Base-by-base conservation (phyloP, 345 rosid genomes). In the Citrus australasica region DNA sequence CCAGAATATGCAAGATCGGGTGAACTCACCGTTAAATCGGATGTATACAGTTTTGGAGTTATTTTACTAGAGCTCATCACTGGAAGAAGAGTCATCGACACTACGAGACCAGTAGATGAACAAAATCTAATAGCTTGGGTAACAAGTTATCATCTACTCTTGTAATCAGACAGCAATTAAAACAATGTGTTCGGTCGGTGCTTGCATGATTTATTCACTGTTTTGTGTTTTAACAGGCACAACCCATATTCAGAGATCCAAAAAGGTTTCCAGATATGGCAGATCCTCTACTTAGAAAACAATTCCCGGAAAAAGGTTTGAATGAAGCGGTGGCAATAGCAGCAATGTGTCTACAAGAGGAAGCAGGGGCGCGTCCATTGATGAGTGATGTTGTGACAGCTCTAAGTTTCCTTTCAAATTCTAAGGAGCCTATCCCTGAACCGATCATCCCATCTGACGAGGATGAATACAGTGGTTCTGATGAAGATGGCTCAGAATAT, bases 331-430 rank as follows among this genome's bases (percentile, higher is more conserved):
- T 94, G 62, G 98, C 95, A 9, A 89, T 94, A 66, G 86, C 95
- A 75, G 93, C 97, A 33, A 94, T 94, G 98, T 94, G 98, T 55
- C 69, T 92, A 73, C 98, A 92, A 81, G 95, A 92, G 27, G 95
- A 90, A 85, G 68, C 94, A 62, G 84, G 82, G 0, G 92, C 93
- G 21, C 94, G 98, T 62, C 98, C 98, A 21, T 81, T 91, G 72
- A 91, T 94, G 77, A 89, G 94, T 22, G 98, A 94, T 72, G 89
- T 90, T 0, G 92, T 89, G 78, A 89, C 88, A 24, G 91, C 97
- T 51, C 82, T 94, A 59, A 85, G 90, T 80, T 94, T 92, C 71
- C 97, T 94, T 67, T 88, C 94, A 1, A 76, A 80, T 60, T 33
- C 82, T 73, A 73, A 83, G 5, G 87, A 84, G 53, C 77, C 78